phyloP scores from a whole-genome alignment of 169 alveolate genomes.

The Eimeria falciformis region DNA sequence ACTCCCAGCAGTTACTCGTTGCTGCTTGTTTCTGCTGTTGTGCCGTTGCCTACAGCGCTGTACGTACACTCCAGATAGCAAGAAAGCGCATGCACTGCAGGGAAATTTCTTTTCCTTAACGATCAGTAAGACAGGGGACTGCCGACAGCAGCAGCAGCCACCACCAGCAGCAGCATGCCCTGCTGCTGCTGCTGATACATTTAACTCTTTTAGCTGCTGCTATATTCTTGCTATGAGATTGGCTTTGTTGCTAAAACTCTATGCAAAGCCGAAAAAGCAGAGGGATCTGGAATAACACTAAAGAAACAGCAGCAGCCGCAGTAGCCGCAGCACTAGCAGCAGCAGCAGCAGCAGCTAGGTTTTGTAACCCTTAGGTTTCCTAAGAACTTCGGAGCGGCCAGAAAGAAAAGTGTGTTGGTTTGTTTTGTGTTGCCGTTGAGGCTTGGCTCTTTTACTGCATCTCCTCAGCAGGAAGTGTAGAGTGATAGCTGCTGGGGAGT shows the following conservation, averaged over 20 bases:
- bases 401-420: too few relatives aligned
- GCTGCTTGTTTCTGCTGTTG: not conserved
- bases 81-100: not conserved
- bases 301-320: not conserved
- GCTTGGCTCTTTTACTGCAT: too few relatives aligned
- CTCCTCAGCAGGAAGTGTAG: too few relatives aligned
- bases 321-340: not conserved
- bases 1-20: too few relatives aligned
- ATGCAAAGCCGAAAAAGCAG: too few relatives aligned
- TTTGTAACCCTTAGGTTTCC: too few relatives aligned
- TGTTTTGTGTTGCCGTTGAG: too few relatives aligned
- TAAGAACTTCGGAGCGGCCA: too few relatives aligned
- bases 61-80: not conserved
- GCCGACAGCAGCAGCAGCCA: constrained; percentile 3
- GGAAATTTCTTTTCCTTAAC: not conserved
- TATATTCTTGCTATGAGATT: too few relatives aligned
- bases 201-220: not conserved
- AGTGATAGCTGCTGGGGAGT: too few relatives aligned
- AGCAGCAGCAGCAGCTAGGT: not conserved
- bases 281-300: too few relatives aligned
- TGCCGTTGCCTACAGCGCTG: not conserved
- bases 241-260: not conserved
- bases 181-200: not conserved
- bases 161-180: not conserved
- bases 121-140: not conserved